A percentile compares a stretch with the other conserved stretches of the same genome.
phyloP scores from a whole-genome alignment of 495 filamentous ascomycete genomes.

The Aspergillus hancockii region DNA sequence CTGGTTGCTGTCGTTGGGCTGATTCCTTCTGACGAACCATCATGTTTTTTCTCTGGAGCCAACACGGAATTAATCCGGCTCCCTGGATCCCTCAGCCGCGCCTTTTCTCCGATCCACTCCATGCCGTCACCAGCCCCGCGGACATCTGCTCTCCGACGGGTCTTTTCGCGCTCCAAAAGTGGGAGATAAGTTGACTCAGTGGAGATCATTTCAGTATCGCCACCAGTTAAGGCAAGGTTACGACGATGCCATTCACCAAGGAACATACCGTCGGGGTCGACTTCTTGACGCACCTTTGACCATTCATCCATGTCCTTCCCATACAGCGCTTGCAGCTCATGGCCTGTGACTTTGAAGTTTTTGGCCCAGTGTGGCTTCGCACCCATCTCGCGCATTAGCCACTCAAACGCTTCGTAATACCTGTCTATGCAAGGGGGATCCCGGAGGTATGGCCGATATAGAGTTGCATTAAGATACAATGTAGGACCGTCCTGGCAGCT shows the following conservation, averaged over 20 bases:
- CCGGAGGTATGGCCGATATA: slow-evolving; percentile 83
- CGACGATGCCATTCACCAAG: slow-evolving; percentile 84
- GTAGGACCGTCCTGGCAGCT: slow-evolving; percentile 68
- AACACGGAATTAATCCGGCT: slow-evolving; percentile 21
- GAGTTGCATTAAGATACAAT: slow-evolving; percentile 92
- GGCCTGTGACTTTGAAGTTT: slow-evolving; percentile 68
- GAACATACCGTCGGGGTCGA: slow-evolving; percentile 92
- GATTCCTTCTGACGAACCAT: slow-evolving; percentile 19
- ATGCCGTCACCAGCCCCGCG: slow-evolving; percentile 49
- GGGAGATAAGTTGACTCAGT: slow-evolving; percentile 26
- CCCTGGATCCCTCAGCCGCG: slow-evolving; percentile 23
- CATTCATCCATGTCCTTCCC: slow-evolving; percentile 61
- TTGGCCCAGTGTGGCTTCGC: slow-evolving; percentile 98
- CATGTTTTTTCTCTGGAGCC: slow-evolving; percentile 22
- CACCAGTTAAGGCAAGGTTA: slow-evolving; percentile 55
- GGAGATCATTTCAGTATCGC: slow-evolving; percentile 15
- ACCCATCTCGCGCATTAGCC: slow-evolving; percentile 87
- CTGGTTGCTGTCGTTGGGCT: slow-evolving; percentile 46
- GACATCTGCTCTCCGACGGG: slow-evolving; percentile 28
- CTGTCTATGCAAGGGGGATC: slow-evolving; percentile 76
- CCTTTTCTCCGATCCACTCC: slow-evolving; percentile 56
- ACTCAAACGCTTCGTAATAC: slow-evolving; percentile 95
- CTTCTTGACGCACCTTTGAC: slow-evolving; percentile 64
- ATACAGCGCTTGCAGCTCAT: slow-evolving; percentile 49
- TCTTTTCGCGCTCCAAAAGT: slow-evolving; percentile 48